A percentile compares a stretch with the other conserved stretches of the same genome.
Conservation (phyloP, 441 rosid genomes). For the Pelargonium citronellum region DNA sequence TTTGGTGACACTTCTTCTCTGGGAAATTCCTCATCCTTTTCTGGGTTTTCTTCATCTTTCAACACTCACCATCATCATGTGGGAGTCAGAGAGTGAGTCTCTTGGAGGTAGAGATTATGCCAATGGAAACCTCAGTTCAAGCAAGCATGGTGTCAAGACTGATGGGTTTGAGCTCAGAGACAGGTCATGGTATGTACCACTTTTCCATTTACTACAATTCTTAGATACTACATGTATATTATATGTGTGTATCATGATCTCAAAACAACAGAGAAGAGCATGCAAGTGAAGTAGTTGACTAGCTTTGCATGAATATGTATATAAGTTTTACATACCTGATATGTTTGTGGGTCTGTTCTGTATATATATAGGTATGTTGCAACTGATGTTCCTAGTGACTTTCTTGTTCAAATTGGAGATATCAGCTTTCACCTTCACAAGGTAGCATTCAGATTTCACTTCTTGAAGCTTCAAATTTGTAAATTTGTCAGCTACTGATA, state of each 20-base stretch:
- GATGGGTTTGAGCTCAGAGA: constrained; percentile 85
- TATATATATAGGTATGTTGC: constrained; percentile 75
- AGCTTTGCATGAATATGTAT: constrained; percentile 6
- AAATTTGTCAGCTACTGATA: neutral
- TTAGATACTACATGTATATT: too few species aligned
- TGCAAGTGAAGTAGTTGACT: neutral
- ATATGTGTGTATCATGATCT: neutral
- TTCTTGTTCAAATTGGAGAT: constrained; percentile 66
- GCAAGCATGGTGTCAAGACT: constrained; percentile 60
- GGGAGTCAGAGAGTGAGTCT: constrained; percentile 82
- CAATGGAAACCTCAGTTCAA: constrained; percentile 62
- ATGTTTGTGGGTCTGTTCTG: neutral
- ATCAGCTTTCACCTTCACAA: constrained; percentile 78
- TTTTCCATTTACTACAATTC: neutral
- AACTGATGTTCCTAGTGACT: constrained; percentile 82
- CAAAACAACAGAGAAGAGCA: too few species aligned
- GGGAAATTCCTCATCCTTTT: constrained; percentile 16
- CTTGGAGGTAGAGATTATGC: constrained; percentile 65
- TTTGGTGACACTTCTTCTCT: constrained; percentile 12
- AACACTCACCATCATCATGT: constrained; percentile 39
- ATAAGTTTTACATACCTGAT: too few species aligned
- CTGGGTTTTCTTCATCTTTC: constrained; percentile 8
- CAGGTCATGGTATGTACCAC: constrained; percentile 63
- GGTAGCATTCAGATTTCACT: constrained; percentile 37
- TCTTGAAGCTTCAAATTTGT: constrained; percentile 9